phyloP scores from a whole-genome alignment of 1,139 yeast genomes.

The Pneumocystis oryctolagi region DNA sequence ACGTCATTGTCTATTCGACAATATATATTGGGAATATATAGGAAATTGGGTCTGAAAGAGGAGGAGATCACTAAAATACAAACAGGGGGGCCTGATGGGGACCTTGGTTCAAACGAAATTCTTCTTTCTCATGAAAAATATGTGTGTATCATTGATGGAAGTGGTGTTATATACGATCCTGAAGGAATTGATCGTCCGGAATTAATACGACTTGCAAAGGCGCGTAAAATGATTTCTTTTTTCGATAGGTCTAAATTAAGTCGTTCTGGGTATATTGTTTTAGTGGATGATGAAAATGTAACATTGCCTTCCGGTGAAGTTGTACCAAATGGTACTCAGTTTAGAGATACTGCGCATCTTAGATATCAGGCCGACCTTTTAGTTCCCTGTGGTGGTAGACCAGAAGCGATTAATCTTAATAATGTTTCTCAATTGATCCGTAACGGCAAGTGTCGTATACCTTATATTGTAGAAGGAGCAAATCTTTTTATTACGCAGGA shows the following conservation, averaged over 20 bases:
- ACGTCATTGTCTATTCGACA: constrained; percentile 89
- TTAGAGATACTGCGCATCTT: constrained; percentile 83
- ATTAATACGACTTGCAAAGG: constrained; percentile 60
- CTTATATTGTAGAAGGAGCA: constrained; percentile 94
- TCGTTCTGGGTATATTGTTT: constrained; percentile 59
- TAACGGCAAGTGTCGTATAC: constrained; percentile 64
- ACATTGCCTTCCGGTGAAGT: constrained; percentile 61
- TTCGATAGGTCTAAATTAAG: constrained; percentile 58
- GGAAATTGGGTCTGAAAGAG: constrained; percentile 50
- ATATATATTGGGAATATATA: constrained; percentile 76
- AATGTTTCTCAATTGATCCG: constrained; percentile 60
- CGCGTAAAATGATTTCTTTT: constrained; percentile 58
- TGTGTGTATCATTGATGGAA: constrained; percentile 85
- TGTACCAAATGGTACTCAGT: constrained; percentile 74
- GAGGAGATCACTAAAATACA: constrained; percentile 63
- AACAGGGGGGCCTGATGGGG: constrained; percentile 99
- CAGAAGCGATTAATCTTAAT: constrained; percentile 83
- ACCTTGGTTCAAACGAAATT: constrained; percentile 79
- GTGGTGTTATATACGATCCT: constrained; percentile 89
- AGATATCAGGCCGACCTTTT: constrained; percentile 56
- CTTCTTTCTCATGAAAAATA: constrained; percentile 71
- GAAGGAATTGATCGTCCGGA: constrained; percentile 72
- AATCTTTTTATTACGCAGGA: constrained; percentile 88
- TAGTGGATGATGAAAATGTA: constrained; percentile 74
- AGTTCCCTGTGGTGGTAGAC: constrained; percentile 99